Evolutionary conservation across 768 basidiomycete genomes (phyloP), one percentile per base, ranked within the genome.

Genomic region (Daedaleopsis sinensis): DNA sequence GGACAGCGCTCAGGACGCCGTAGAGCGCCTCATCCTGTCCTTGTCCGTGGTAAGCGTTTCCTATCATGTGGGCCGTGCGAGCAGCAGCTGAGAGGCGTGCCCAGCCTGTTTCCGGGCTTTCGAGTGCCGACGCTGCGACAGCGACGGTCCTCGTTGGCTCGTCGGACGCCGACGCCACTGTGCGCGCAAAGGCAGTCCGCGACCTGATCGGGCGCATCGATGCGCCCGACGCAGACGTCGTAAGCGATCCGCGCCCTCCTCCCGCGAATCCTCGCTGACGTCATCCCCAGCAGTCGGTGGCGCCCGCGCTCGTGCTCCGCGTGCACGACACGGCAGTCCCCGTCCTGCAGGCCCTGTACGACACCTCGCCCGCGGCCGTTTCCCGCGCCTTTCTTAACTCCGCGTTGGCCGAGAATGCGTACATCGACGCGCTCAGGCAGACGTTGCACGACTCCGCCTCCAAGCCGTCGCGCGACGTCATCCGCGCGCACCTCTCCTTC

Each of bases 331-430:
- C 81, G 8, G 80, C 86, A 32, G 61, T 75, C 1, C 67, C 74
- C 2, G 89, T 97, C 27, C 72, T 95, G 13, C 79, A 88, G 48
- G 83, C 81, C 0, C 77, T 97, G 10, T 96, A 95, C 73, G 77
- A 77, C 1, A 73, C 79, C 1, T 78, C 86, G 0, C 70, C 76
- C 6, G 73, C 73, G 23, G 74, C 84, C 57, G 59, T 79, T 1
- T 56, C 74, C 12, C 19, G 39, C 2, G 55, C 44, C 16, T 32
- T 64, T 8, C 46, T 55, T 4, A 13, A 21, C 15, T 3, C 46
- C 1, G n/a, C 52, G 3, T 4, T 44, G 3, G 36, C 56, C 3
- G 23, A 36, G 2, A n/a, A 23, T 1, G 71, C 76, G 0, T 90
- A 86, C 67, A 57, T 90, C 52, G 68, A 74, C 7, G 76, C 77